Conservation (phyloP, 2,329 filamentous ascomycete species). For the Pleomassaria siparia region DNA sequence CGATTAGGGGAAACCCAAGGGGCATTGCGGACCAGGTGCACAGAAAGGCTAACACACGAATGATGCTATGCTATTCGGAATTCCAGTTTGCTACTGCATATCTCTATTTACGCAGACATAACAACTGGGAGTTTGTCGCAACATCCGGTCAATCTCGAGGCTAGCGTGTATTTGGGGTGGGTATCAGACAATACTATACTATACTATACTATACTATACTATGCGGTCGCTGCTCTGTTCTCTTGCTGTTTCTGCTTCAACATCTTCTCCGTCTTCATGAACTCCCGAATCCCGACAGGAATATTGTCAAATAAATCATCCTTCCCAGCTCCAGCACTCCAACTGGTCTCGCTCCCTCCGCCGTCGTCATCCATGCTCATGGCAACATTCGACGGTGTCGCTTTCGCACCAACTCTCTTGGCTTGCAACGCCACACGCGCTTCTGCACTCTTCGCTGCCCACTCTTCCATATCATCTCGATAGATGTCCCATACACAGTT, state of each 20-base stretch:
- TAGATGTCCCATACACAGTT: constrained; percentile 96
- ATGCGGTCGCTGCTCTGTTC: constrained; percentile 49
- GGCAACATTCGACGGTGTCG: constrained; percentile 52
- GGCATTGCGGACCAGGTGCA: constrained; percentile 6
- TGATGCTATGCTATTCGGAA: background rate
- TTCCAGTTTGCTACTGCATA: background rate
- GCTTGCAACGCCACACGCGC: constrained; percentile 59
- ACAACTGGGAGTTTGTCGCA: too few relatives aligned
- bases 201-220: too few relatives aligned
- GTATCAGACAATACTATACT: too few relatives aligned
- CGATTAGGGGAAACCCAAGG: constrained; percentile 5
- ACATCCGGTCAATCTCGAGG: too few relatives aligned
- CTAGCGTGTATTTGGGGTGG: background rate
- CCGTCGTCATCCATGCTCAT: constrained; percentile 78
- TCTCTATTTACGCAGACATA: background rate
- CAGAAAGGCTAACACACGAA: background rate
- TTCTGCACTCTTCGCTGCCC: constrained; percentile 66
- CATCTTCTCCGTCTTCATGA: constrained; percentile 95
- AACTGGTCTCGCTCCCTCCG: constrained; percentile 71
- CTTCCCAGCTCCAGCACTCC: constrained; percentile 51
- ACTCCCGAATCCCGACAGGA: constrained; percentile 90
- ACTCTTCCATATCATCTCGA: constrained; percentile 89
- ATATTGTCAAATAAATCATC: constrained; percentile 76
- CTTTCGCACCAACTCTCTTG: constrained; percentile 29
- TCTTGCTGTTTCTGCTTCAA: constrained; percentile 72